These are phyloP conservation scores for Raddia guianensis DNA, from an alignment of 176 grass and related monocot species.

Conservation along the genomic window DNA sequence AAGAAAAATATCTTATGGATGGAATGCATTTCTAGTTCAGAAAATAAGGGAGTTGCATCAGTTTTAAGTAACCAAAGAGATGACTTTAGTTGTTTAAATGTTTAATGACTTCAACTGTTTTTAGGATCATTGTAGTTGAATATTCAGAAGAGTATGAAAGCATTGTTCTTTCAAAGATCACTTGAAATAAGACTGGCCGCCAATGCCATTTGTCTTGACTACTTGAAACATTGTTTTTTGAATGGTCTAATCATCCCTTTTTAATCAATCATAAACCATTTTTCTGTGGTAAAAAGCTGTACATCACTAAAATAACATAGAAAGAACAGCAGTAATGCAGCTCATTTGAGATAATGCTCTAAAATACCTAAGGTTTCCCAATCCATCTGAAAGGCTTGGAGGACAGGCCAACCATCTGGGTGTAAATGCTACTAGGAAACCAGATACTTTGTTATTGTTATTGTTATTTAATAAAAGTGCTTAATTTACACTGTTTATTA, in stretches of 20 bases:
- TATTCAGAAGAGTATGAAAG: neutral
- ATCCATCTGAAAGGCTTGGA: constrained; percentile 79
- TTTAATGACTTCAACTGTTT: neutral
- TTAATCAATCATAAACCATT: neutral
- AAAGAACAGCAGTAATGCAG: neutral
- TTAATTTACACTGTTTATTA: too few species aligned
- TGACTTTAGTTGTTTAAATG: too few species aligned
- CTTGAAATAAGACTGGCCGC: neutral
- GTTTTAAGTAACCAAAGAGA: neutral
- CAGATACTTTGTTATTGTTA: too few species aligned
- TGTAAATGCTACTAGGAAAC: constrained; percentile 51
- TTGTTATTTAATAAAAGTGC: too few species aligned
- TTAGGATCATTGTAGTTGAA: neutral
- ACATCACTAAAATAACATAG: neutral
- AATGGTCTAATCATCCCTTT: neutral
- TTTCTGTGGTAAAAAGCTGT: neutral
- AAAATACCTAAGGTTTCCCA: constrained; percentile 75
- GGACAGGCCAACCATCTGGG: constrained; percentile 78
- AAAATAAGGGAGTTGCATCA: neutral
- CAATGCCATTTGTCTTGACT: neutral
- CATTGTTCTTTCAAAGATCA: neutral
- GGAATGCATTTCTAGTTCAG: neutral
- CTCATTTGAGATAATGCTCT: neutral
- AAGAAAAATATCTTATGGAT: neutral
- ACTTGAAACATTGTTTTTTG: neutral